Evolutionary conservation across 441 rosid species (phyloP).

Genomic region (Biscutella auriculata): DNA sequence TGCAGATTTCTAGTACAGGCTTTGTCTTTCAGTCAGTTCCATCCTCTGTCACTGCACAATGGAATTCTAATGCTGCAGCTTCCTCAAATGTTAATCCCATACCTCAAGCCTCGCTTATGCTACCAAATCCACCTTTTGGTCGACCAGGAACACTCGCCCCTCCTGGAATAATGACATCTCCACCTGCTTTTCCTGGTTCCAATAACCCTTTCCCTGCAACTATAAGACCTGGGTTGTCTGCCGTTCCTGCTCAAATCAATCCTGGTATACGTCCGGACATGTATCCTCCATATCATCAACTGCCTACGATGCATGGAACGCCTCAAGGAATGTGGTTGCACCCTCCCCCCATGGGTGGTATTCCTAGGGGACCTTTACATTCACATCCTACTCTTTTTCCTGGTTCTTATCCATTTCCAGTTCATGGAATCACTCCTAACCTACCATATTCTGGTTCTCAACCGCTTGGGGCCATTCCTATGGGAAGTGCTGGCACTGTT

Average conservation of each 20-base stretch:
- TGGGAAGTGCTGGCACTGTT: constrained; percentile 32
- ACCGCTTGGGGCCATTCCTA: constrained; percentile 47
- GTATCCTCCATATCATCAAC: constrained; percentile 46
- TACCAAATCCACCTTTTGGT: constrained; percentile 29
- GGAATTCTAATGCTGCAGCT: constrained; percentile 21
- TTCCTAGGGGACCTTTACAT: constrained; percentile 47
- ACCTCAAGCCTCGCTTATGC: constrained; percentile 28
- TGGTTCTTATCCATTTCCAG: constrained; percentile 46
- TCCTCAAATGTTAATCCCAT: constrained; percentile 27
- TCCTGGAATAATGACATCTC: constrained; percentile 33
- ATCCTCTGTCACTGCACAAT: constrained; percentile 26
- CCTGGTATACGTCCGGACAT: constrained; percentile 47
- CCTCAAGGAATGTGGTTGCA: constrained; percentile 74
- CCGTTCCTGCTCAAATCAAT: constrained; percentile 33
- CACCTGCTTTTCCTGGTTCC: constrained; percentile 29
- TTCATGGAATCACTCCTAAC: constrained; percentile 36
- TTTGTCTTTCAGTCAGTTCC: constrained; percentile 34
- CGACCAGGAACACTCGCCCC: constrained; percentile 34
- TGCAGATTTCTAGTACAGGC: constrained; percentile 25
- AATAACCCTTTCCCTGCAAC: constrained; percentile 30
- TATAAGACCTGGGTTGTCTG: constrained; percentile 32
- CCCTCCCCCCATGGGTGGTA: constrained; percentile 58
- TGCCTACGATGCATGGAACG: constrained; percentile 47
- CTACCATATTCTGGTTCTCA: constrained; percentile 45
- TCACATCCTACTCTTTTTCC: constrained; percentile 52